Evolutionary conservation across 306 rosid genomes (phyloP), one percentile per base, ranked within the genome.

Genomic region (Biancaea sappan): DNA sequence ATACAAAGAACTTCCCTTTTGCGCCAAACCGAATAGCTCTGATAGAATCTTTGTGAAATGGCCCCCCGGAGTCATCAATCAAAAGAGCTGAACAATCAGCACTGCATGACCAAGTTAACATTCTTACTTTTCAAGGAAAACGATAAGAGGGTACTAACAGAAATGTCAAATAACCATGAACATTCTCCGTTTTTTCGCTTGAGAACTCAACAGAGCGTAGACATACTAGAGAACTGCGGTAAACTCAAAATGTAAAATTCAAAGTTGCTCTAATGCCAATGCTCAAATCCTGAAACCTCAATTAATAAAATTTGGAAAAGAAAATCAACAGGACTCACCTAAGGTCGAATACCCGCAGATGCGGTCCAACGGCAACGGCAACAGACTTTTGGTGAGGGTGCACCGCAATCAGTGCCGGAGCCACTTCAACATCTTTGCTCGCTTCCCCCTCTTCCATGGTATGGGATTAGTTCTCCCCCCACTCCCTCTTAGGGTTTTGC

Each of bases 321-420:
- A 24, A 62, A 31, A 40, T 56, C 25, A 7, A 8, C 4, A 15
- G 18, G 64, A 48, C 86, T 66, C 82, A 94, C 98, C n/a, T 37
- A 57, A 94, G 80, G 80, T 91, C 80, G 84, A 91, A 94, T 77
- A 91, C 83, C 7, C 98, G 97, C 40, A 94, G 91, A 59, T 88
- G 91, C 21, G 90, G 83, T 57, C 97, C 97, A 9, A 94, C 94
- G 1, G 96, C 89, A 13, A 88, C 91, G n/a, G 89, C 89, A 48
- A 84, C 85, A 62, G 87, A 84, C 13, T 78, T 70, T 9, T 81
- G 85, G 62, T 75, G 26, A 0, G 97, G 98, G 59, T 94, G 91
- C 69, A 94, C 93, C 0, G 97, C 79, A 29, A 90, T 87, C 18
- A 91, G 84, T 0, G 98, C 98, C 10, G 98, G 97, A 31, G 97